A percentile compares a stretch with the other conserved stretches of the same genome.
Conservation (phyloP, 2,329 filamentous ascomycete genomes). For the Byssochlamys sp. region DNA sequence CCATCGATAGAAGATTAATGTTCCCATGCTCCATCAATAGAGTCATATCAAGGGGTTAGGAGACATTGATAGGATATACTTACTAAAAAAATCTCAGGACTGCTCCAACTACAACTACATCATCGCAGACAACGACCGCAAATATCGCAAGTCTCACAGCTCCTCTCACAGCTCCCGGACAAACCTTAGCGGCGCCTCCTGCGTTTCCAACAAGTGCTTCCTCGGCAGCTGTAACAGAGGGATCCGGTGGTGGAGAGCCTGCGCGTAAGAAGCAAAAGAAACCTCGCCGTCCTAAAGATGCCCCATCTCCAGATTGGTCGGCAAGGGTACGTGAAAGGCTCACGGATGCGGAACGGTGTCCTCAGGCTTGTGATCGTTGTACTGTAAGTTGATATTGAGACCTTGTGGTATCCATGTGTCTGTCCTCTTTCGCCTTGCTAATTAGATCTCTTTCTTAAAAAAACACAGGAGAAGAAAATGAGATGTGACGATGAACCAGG, state of each 20-base stretch:
- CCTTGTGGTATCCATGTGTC: neutral
- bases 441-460: neutral
- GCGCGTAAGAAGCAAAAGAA: conserved; percentile 7
- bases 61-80: too few relatives aligned
- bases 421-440: conserved; percentile 1
- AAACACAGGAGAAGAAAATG: conserved; percentile 13
- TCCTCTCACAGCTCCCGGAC: neutral
- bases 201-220: neutral
- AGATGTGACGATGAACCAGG: conserved; percentile 12
- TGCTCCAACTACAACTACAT: neutral
- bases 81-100: neutral
- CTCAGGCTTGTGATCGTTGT: conserved; percentile 22
- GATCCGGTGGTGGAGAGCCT: neutral
- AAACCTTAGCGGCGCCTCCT: neutral
- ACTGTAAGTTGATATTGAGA: conserved; percentile 12
- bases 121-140: neutral
- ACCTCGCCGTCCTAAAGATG: conserved; percentile 11
- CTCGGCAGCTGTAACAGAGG: neutral
- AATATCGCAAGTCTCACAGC: neutral
- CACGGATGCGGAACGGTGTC: conserved; percentile 8
- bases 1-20: neutral
- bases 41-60: too few relatives aligned
- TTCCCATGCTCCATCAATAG: neutral
- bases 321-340: conserved; percentile 11
- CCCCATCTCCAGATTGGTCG: conserved; percentile 16